Evolutionary conservation across 768 basidiomycete genomes (phyloP).

Genomic region (Clavulina sp.): DNA sequence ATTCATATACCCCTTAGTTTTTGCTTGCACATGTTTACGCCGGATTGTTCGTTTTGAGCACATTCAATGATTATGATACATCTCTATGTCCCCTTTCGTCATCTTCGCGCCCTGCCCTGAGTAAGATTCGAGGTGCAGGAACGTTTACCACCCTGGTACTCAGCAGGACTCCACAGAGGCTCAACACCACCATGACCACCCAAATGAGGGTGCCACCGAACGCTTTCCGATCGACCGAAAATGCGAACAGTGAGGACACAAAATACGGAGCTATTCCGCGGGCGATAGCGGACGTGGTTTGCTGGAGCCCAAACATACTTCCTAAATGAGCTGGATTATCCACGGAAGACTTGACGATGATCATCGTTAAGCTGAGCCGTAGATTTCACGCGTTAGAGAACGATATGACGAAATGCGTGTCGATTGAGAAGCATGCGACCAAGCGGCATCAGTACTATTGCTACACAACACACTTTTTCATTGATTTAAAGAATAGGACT

Average conservation of each 20-base stretch:
- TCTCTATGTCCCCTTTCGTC: too few relatives aligned
- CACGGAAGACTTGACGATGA: constrained; percentile 18
- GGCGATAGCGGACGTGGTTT: constrained; percentile 13
- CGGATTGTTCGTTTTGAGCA: too few relatives aligned
- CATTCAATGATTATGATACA: too few relatives aligned
- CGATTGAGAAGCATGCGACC: background rate
- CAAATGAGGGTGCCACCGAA: background rate
- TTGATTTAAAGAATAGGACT: too few relatives aligned
- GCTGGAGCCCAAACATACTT: constrained; percentile 19
- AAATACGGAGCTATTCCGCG: constrained; percentile 1
- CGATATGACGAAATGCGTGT: background rate
- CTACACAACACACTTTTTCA: too few relatives aligned
- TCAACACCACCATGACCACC: constrained; percentile 5
- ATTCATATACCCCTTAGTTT: too few relatives aligned
- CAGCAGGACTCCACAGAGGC: background rate
- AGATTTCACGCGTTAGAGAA: too few relatives aligned
- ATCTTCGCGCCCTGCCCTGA: too few relatives aligned
- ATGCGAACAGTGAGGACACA: background rate
- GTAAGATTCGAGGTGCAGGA: background rate
- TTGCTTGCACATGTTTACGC: too few relatives aligned
- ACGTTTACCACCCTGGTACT: background rate
- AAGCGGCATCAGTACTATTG: too few relatives aligned
- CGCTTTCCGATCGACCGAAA: constrained; percentile 1
- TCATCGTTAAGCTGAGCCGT: constrained; percentile 18
- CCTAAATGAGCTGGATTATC: constrained; percentile 17